Evolutionary conservation across 441 rosid genomes (phyloP).

Genomic region (Populus tomentosa): DNA sequence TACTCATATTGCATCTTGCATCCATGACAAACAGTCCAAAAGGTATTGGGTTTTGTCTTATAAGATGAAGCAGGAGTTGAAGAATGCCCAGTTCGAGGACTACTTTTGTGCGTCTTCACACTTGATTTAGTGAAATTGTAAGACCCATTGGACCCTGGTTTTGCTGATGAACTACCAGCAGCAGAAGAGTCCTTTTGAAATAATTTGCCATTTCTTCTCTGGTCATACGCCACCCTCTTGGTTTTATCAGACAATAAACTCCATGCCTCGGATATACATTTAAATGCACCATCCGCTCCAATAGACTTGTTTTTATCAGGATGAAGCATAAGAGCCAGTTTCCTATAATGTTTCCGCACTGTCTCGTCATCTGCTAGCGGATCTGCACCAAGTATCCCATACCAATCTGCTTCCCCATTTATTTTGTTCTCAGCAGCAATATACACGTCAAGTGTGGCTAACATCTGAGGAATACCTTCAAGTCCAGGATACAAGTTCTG

Average conservation of each 20-base stretch:
- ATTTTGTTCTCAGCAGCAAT: conserved; percentile 57
- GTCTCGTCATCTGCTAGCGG: conserved; percentile 55
- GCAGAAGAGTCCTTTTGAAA: conserved; percentile 29
- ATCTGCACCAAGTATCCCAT: conserved; percentile 53
- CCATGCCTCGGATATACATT: conserved; percentile 71
- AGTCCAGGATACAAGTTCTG: conserved; percentile 56
- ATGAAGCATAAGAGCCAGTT: conserved; percentile 60
- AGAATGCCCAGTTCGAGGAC: conserved; percentile 24
- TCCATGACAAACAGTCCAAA: conserved; percentile 64
- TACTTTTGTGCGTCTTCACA: conserved; percentile 30
- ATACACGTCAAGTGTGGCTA: conserved; percentile 50
- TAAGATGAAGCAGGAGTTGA: conserved; percentile 22
- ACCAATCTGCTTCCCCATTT: conserved; percentile 71
- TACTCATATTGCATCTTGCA: conserved; percentile 70
- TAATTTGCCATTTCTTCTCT: conserved; percentile 26
- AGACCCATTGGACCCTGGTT: conserved; percentile 43
- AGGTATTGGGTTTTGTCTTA: conserved; percentile 43
- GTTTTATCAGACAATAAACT: conserved; percentile 52
- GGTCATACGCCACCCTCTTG: conserved; percentile 43
- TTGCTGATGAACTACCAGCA: conserved; percentile 30
- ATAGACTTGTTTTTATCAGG: conserved; percentile 74
- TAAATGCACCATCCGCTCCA: conserved; percentile 20
- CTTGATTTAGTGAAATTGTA: conserved; percentile 33
- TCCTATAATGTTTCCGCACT: conserved; percentile 55
- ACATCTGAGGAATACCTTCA: conserved; percentile 57